Base-by-base conservation (phyloP, 2,329 filamentous ascomycete species). In the Exophiala dermatitidis region DNA sequence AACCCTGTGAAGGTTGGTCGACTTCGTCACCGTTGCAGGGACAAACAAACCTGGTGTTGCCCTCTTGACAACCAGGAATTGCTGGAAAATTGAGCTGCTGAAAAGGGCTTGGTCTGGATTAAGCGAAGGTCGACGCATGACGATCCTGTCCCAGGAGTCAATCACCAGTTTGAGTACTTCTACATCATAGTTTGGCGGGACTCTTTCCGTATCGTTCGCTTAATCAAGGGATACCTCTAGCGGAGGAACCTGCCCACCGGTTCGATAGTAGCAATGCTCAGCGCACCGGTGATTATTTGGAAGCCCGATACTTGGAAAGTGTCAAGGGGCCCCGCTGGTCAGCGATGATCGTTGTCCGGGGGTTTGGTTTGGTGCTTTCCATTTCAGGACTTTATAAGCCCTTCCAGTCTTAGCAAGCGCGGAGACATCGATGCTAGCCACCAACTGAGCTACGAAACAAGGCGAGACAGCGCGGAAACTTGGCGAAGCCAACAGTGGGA, bases 171-270 rank as follows among this genome's bases (percentile, higher is more conserved):
- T 33, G 2, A 26, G 42, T 12, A 8, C 53, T 48, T 32, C 29
- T 26, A 43, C 34, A 52, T 45, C 4, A 46, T 52, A 52, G 53
- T 52, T 49, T 47, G 46, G 49, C 53, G 49, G 47, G 26, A 33
- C 31, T 48, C 31, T 46, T 28, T 45, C 48, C 32, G 53, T 10
- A 37, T 33, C 38, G 30, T 29, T 44, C 36, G 12, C 8, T 43
- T 7, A n/a, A 7, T 12, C 26, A 28, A 26, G 33, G 33, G 5
- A 41, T 26, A 26, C 7, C 38, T 5, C 12, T 9, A 38, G 38
- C 19, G n/a, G 4, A 41, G 38, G 19, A 26, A 41, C 10, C 10
- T 38, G 9, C 5, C 10, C 19, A 3, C 38, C 38, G n/a, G 5
- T 3, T 41, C 38, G 12, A 10, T 26, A 41, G 12, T 41, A 28